Base-by-base conservation (phyloP, 306 rosid genomes). In the Ammopiptanthus mongolicus region DNA sequence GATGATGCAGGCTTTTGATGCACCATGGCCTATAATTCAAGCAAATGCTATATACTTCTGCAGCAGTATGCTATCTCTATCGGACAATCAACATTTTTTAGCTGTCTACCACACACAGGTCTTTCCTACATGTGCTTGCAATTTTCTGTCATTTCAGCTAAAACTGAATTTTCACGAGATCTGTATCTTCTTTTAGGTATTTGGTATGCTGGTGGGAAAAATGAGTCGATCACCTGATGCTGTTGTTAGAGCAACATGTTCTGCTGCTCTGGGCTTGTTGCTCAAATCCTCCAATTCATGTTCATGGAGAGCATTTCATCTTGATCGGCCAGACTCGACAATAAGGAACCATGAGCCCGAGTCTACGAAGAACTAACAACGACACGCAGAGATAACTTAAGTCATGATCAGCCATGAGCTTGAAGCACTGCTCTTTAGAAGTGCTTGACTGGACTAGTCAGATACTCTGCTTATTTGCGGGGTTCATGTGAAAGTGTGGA, bases 41-140 rank as follows among this genome's bases (percentile, higher is more conserved):
- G 97, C 98, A 79, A 95, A 95, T 84, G 98, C 98, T 59, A 82
- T 90, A 73, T 95, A 95, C 91, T 90, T 91, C 76, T 82, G 89
- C 29, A 83, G 97, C 78, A 84, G 98, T 84, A 84, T 95, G 83
- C 91, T 95, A 19, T 89, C 90, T 68, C 71, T 83, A 33, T 88
- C 95, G 3, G 92, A 90, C 64, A 89, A 86, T 84, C 95, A 84
- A 71, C 96, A 86, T 80, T 85, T 95, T 78, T 82, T 91, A 66
- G 87, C 87, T 73, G 90, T 64, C 58, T 86, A 91, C 74, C 82
- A 90, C 82, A 52, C 91, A 11, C 96, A 91, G 97, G 98, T 95
- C 73, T 59, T 44, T 47, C 58, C 80, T 23, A 13, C 42, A 46
- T 65, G 25, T 41, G 64, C 73, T 79, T 34, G 17, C 73, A 23